Evolutionary conservation across 139 green algal species (phyloP).

Genomic region (Bryopsis sp.): DNA sequence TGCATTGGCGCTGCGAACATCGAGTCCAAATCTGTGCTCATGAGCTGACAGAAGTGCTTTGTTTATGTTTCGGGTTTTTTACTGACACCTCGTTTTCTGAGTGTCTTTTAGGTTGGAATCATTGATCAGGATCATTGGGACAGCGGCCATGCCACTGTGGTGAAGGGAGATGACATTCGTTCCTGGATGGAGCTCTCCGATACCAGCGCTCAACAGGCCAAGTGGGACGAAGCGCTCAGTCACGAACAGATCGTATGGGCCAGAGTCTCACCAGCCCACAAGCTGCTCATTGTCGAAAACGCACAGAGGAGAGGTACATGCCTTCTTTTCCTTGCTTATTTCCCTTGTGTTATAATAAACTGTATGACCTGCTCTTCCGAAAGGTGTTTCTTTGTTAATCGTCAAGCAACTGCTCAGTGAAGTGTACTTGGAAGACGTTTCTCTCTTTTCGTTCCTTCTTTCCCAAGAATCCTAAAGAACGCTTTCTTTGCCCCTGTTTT

Average conservation of each 20-base stretch:
- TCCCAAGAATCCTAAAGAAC: no score
- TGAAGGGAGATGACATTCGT: conserved; percentile 65
- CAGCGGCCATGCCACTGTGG: conserved; percentile 40
- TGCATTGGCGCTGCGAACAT: no score
- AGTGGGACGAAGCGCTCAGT: conserved; percentile 21
- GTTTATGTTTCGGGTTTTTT: conserved; percentile 23
- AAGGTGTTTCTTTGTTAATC: no score
- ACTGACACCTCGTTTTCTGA: neutral
- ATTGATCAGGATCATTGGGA: conserved; percentile 42
- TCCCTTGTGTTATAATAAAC: no score
- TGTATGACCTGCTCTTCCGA: no score
- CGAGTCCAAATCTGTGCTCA: neutral
- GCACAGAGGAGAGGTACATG: conserved; percentile 37
- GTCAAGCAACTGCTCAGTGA: no score
- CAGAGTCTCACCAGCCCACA: conserved; percentile 52
- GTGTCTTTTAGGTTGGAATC: conserved; percentile 26
- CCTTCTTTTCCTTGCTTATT: no score
- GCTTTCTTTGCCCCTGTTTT: no score
- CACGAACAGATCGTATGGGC: conserved; percentile 44
- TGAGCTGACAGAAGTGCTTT: neutral
- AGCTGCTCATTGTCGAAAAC: conserved; percentile 66
- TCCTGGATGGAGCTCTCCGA: conserved; percentile 26
- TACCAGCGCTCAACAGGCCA: neutral
- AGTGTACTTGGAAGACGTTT: no score
- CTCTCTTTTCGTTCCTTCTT: no score